A percentile compares a stretch with the other conserved stretches of the same genome.
Conservation (phyloP, 1,139 yeast genomes). For the Sporopachydermia cereana region DNA sequence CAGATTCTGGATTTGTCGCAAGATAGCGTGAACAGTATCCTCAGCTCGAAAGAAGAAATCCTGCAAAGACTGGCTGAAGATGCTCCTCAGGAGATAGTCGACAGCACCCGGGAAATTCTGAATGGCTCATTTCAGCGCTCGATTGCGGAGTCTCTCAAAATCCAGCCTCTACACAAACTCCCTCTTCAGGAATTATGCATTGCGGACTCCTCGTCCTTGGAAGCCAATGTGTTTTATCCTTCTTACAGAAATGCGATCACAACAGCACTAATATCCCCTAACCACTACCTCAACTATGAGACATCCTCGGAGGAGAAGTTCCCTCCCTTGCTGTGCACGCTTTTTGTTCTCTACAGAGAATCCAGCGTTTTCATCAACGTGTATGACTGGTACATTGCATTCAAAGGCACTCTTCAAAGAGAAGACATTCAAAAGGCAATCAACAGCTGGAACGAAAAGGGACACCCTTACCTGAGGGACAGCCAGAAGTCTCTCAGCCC, state of each 20-base stretch:
- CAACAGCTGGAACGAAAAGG: constrained; percentile 14
- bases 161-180: constrained; percentile 10
- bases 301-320: constrained; percentile 19
- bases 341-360: constrained; percentile 67
- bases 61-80: not conserved
- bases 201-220: constrained; percentile 16
- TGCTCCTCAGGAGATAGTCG: not conserved
- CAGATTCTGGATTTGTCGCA: not conserved
- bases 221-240: constrained; percentile 28
- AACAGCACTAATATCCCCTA: constrained; percentile 26
- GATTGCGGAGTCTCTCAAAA: not conserved
- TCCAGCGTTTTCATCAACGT: constrained; percentile 67
- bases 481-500: constrained; percentile 14
- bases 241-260: constrained; percentile 27
- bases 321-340: constrained; percentile 39
- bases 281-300: constrained; percentile 17
- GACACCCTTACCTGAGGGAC: constrained; percentile 13
- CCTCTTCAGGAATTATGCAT: constrained; percentile 19
- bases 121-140: not conserved
- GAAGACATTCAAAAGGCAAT: constrained; percentile 28
- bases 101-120: not conserved
- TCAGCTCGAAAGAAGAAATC: not conserved
- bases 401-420: constrained; percentile 42
- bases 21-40: not conserved
- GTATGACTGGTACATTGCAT: constrained; percentile 67